Base-by-base conservation (phyloP, 2,329 filamentous ascomycete genomes). In the Fusarium brevicatenulatum region DNA sequence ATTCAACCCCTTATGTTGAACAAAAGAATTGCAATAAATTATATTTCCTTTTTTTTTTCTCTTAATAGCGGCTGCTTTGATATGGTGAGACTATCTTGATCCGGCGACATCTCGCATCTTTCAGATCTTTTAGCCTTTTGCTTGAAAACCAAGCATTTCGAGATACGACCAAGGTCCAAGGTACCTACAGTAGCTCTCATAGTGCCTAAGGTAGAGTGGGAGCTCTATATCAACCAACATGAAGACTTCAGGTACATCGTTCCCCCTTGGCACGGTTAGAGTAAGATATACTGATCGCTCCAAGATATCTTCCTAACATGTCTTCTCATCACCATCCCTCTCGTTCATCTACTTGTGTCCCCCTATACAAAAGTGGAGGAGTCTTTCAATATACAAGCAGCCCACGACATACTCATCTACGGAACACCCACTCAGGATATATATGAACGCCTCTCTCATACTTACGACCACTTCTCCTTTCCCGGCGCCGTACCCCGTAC, bases 281-380 rank as follows among this genome's bases (percentile, higher is more conserved):
- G 9, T 12, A 34, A 34, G 16, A 6, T 18, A 25, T 39, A 19
- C 72, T 72, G 52, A 74, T 36, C 1, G 25, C 13, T 40, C 5
- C 16, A 54, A 81, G 80, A 82, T 56, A 19, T 71, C 21, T 39
- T 72, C 43, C 66, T 79, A 50, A 69, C 73, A 36, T 59, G 72
- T 30, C 71, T 82, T 49, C 78, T 83, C 66, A 78, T 91, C 71
- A 82, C 91, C 55, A 85, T 95, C 65, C 92, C 93, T 3, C 81
- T 86, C 5, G 62, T 92, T 61, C 93, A 97, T 81, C 89, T 97
- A 62, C 78, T 90, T 69, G 80, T 91, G 30, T 90, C 95, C 16
- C 96, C 96, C 2, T 95, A 97, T 84, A 98, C 95, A 64, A 99
- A 99, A 82, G 96, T 99, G 67, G 96, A 99, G 82, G 96, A 99